Evolutionary conservation across 257 asterid genomes (phyloP), one percentile per base, ranked within the genome.

Genomic region (Agastache rugosa): DNA sequence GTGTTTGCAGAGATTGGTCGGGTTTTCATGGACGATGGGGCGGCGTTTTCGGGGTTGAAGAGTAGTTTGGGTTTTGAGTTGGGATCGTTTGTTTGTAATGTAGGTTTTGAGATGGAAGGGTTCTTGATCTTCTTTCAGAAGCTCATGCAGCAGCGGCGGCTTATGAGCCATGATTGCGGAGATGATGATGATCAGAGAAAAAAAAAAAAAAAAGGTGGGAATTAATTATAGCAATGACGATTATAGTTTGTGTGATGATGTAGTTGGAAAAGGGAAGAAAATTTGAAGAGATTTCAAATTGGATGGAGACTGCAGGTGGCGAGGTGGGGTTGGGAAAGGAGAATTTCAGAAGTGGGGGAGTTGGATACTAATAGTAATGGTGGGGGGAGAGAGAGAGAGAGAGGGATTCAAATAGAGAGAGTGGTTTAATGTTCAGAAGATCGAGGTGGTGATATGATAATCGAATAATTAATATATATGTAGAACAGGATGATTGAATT

Each of bases 111-210:
- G 82, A 2, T 79, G 93, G 55, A 93, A 93, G 0, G 96, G 98
- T 31, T 93, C 97, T 65, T 93, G 97, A 65, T 93, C 96, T 59
- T 93, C 89, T 61, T 81, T 73, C 8, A 93, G 81, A 0, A 93
- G 90, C 87, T 91, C 96, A 71, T 86, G 95, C 83, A 93, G 88
- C 37, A 89, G 67, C 75, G 84, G 84, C 76, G 83, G 85, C 75
- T 83, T 84, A 35, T 54, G 69, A 45, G 84, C 81, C 87, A 81
- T 86, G 59, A 73, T 79, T 64, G 60, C 37, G 23, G n/a, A 2
- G 5, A 34, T 51, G 56, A 50, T 59, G 14, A 37, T 0, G 19
- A 54, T n/a, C 39, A 35, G 5, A 16, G 9, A 4, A 53, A 15
- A 48, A 41, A 44, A 44, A 45, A 1, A 6, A 12, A 2, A 45